These are phyloP conservation scores for Paraphoma chrysanthemicola DNA, from an alignment of 2,329 filamentous ascomycete species.

Conservation along the genomic window DNA sequence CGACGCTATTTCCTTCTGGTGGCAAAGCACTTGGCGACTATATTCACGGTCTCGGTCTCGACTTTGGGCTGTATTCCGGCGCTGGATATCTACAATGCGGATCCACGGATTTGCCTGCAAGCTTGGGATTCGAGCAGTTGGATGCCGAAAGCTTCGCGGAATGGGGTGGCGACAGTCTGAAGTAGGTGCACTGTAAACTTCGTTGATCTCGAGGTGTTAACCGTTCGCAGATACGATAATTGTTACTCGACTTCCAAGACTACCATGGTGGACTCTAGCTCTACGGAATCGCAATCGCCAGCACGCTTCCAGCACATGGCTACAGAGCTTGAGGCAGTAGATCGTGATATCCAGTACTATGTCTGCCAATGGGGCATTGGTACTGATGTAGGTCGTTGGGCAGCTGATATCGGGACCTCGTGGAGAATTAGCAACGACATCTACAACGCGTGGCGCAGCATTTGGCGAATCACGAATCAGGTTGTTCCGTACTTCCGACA, in stretches of 20 bases:
- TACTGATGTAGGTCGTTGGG: slow-evolving; percentile 42
- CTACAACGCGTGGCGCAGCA: slow-evolving; percentile 42
- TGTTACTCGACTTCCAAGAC: slow-evolving; percentile 39
- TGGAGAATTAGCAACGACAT: slow-evolving; percentile 49
- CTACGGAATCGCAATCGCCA: slow-evolving; percentile 35
- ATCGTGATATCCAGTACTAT: slow-evolving; percentile 44
- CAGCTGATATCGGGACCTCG: slow-evolving; percentile 41
- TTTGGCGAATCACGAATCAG: slow-evolving; percentile 44
- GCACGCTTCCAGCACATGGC: slow-evolving; percentile 41
- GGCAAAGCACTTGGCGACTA: slow-evolving; percentile 58
- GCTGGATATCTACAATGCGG: slow-evolving; percentile 48
- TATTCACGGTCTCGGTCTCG: slow-evolving; percentile 57
- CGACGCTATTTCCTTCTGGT: slow-evolving; percentile 58
- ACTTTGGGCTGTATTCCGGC: slow-evolving; percentile 63
- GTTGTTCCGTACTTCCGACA: slow-evolving; percentile 39
- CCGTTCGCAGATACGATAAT: slow-evolving; percentile 40
- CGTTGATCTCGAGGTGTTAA: slow-evolving; percentile 47
- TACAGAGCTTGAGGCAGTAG: slow-evolving; percentile 28
- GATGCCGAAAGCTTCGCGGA: slow-evolving; percentile 65
- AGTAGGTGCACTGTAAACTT: slow-evolving; percentile 47
- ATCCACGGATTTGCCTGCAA: slow-evolving; percentile 54
- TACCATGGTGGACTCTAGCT: slow-evolving; percentile 46
- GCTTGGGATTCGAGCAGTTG: slow-evolving; percentile 59
- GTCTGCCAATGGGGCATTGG: slow-evolving; percentile 51
- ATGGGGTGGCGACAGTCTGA: slow-evolving; percentile 53